These are phyloP conservation scores for Paradendryphiella salina DNA, from an alignment of 2,329 filamentous ascomycete species.

Conservation along the genomic window DNA sequence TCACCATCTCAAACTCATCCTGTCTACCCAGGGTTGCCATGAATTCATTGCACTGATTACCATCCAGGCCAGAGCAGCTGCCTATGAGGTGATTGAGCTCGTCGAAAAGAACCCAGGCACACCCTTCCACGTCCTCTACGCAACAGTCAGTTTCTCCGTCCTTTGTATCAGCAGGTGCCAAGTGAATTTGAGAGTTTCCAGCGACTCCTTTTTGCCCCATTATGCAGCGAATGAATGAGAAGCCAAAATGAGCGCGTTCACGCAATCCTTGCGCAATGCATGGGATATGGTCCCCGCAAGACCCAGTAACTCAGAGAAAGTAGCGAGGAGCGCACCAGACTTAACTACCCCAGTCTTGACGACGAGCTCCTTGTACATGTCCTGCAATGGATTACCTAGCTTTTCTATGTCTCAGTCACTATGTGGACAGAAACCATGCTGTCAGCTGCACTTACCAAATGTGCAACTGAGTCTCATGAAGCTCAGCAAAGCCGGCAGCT, in stretches of 20 bases:
- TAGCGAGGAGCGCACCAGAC: not conserved
- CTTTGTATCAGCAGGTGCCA: not conserved
- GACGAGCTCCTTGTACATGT: not conserved
- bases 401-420: not conserved
- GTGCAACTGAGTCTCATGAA: conserved; percentile 3
- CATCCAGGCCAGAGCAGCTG: not conserved
- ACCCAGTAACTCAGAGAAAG: not conserved
- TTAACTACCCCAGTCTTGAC: not conserved
- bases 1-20: not conserved
- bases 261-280: not conserved
- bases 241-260: not conserved
- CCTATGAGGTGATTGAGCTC: conserved; percentile 1
- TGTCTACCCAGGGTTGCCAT: not conserved
- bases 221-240: not conserved
- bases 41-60: not conserved
- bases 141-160: not conserved
- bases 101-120: not conserved
- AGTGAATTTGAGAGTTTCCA: not conserved
- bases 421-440: not conserved
- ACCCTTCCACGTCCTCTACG: not conserved
- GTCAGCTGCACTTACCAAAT: not conserved
- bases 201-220: not conserved
- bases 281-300: not conserved
- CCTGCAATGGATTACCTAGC: not conserved
- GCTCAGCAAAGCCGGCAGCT: conserved; percentile 3